phyloP scores from a whole-genome alignment of 371 early-diverging fungal species.

The Apophysomyces variabilis region DNA sequence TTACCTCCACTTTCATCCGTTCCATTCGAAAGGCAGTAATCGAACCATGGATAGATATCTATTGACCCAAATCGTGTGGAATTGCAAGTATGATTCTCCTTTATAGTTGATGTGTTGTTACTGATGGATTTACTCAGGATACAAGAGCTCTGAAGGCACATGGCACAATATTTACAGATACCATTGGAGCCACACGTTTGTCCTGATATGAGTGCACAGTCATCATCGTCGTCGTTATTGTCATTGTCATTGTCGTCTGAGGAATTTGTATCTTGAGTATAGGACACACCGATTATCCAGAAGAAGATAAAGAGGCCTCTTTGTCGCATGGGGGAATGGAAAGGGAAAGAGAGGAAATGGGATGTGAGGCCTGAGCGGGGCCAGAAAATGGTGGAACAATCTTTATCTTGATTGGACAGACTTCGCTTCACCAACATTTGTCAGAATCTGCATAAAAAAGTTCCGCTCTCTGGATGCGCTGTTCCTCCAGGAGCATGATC shows the following conservation, averaged over 20 bases:
- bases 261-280: background rate
- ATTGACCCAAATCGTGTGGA: constrained; percentile 34
- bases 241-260: constrained; percentile 13
- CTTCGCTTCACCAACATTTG: too few species aligned
- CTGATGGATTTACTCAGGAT: constrained; percentile 32
- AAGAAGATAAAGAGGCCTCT: background rate
- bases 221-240: constrained; percentile 26
- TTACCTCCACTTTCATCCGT: constrained; percentile 42
- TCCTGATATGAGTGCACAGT: constrained; percentile 41
- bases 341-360: background rate
- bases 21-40: constrained; percentile 43
- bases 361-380: background rate
- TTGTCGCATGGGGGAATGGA: background rate
- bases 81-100: constrained; percentile 25
- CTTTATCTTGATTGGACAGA: too few species aligned
- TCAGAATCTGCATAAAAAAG: too few species aligned
- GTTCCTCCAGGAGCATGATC: too few species aligned
- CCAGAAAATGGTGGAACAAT: too few species aligned
- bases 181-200: constrained; percentile 42
- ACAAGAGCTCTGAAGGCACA: constrained; percentile 49
- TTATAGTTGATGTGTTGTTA: constrained; percentile 1
- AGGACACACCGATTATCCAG: background rate
- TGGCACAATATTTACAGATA: constrained; percentile 52
- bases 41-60: constrained; percentile 42
- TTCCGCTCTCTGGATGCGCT: too few species aligned